Evolutionary conservation across 2,329 filamentous ascomycete genomes (phyloP), one percentile per base, ranked within the genome.

Genomic region (Sporothrix inflata): DNA sequence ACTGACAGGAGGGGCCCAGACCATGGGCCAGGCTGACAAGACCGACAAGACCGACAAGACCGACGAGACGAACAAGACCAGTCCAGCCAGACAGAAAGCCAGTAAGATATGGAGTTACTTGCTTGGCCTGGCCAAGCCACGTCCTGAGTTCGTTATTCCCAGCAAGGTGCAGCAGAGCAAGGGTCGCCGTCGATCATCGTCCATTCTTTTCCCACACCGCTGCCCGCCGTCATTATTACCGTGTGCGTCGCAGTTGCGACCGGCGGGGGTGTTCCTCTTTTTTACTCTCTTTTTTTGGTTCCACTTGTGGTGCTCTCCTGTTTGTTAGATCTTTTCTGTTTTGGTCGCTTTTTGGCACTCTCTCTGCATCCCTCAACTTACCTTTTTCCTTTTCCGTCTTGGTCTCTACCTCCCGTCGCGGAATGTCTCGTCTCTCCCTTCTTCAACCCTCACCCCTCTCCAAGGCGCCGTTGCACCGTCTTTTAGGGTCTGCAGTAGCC

Each of bases 211-310:
- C 19, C 34, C 66, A 57, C 66, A 69, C 66, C 49, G 42, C 60
- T 24, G 38, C 19, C 60, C 27, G 60, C 34, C 66, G 66, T 69
- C 49, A 69, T 69, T n/a, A 42, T 55, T 69, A 69, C 66, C 30
- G 34, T 19, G 45, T 34, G 19, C 30, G 34, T 21, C 27, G 27
- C 8, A 16, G 53, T 55, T 19, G 53, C 34, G 8, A 14, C 27
- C 19, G 53, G 27, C 34, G 57, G n/a, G 9, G 19, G 3, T 1
- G n/a, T 47, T 30, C 21, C 16, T n/a, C 27, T 16, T 21, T 51
- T 38, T 30, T n/a, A n/a, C n/a, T n/a, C 12, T 57, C 3, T 14
- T 1, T n/a, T 4, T 49, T 30, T 47, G 63, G 49, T 12, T 14
- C 30, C 16, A 4, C 12, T 49, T 34, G 30, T 60, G 30, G n/a